These are phyloP conservation scores for Amanita phalloides DNA, from an alignment of 768 basidiomycete species.

Conservation along the genomic window DNA sequence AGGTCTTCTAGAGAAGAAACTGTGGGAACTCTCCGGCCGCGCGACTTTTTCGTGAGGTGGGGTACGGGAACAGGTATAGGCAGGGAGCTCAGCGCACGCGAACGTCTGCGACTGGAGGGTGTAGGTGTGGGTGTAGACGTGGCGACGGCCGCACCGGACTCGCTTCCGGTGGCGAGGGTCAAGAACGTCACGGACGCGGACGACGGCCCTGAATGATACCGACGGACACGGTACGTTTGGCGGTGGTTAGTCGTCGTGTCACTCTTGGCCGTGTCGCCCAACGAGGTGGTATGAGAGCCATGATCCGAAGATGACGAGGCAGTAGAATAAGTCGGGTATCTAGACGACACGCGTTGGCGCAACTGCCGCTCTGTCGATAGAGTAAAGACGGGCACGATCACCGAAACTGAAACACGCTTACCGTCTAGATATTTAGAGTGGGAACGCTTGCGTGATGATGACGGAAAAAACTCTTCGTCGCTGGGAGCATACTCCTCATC, in stretches of 20 bases:
- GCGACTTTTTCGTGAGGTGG: slow-evolving; percentile 59
- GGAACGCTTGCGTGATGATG: slow-evolving; percentile 1
- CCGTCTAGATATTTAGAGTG: slow-evolving; percentile 4
- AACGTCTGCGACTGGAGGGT: slow-evolving; percentile 19
- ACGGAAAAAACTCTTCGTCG: slow-evolving; percentile 13
- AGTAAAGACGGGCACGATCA: slow-evolving; percentile 8
- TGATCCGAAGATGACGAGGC: slow-evolving; percentile 6
- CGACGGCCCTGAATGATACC: slow-evolving; percentile 4
- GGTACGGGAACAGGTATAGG: slow-evolving; percentile 55
- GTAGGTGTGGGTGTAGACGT: slow-evolving; percentile 6
- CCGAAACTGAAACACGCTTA: slow-evolving; percentile 6
- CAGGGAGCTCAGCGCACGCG: slow-evolving; percentile 23
- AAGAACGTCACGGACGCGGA: slow-evolving; percentile 3
- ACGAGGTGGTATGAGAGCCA: slow-evolving; percentile 5
- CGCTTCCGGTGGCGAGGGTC: slow-evolving; percentile 4
- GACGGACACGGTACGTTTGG: slow-evolving; percentile 4
- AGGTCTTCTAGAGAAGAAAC: slow-evolving; percentile 25
- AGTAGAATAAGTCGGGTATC: slow-evolving; percentile 6
- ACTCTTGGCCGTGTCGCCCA: neutral
- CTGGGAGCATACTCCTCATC: slow-evolving; percentile 14
- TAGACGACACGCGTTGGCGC: slow-evolving; percentile 14
- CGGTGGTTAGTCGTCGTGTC: neutral
- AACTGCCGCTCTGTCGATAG: slow-evolving; percentile 1
- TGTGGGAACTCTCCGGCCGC: slow-evolving; percentile 58
- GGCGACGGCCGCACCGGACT: slow-evolving; percentile 6